Percentiles rank a stretch among this genome's conserved stretches.
These are phyloP conservation scores for Vitis amurensis DNA, from an alignment of 164 flowering plant genomes.

Conservation along the genomic window DNA sequence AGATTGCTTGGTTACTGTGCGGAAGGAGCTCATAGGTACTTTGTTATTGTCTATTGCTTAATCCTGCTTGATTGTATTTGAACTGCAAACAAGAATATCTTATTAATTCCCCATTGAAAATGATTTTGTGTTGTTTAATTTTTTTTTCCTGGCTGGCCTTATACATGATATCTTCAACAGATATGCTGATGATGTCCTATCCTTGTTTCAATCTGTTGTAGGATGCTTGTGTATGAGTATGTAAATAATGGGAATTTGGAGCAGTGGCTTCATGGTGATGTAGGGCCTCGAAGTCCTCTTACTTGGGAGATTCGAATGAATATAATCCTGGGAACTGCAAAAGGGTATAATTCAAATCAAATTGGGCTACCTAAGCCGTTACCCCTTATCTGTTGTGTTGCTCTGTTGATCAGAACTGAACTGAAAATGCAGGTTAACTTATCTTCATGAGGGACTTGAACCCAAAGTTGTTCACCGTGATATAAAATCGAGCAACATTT, in stretches of 20 bases:
- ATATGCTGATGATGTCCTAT: background rate
- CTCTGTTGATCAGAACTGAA: background rate
- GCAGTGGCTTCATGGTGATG: slow-evolving; percentile 86
- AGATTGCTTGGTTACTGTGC: slow-evolving; percentile 65
- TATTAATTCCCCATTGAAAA: too few relatives aligned
- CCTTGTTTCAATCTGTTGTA: slow-evolving; percentile 11
- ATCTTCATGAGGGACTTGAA: slow-evolving; percentile 83
- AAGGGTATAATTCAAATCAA: slow-evolving; percentile 45
- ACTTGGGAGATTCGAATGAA: slow-evolving; percentile 80
- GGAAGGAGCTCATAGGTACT: slow-evolving; percentile 69
- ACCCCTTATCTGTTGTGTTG: background rate
- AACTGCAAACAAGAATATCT: background rate
- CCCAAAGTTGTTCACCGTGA: slow-evolving; percentile 85
- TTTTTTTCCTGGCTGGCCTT: background rate
- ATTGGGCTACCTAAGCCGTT: background rate
- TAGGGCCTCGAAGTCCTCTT: slow-evolving; percentile 66
- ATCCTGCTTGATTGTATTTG: background rate
- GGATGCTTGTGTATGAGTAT: slow-evolving; percentile 85
- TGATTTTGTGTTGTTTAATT: background rate
- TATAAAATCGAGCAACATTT: slow-evolving; percentile 72
- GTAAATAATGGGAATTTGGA: slow-evolving; percentile 73
- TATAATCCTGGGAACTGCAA: slow-evolving; percentile 71
- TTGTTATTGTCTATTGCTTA: background rate
- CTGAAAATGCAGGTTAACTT: slow-evolving; percentile 47
- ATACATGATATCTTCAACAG: background rate